Evolutionary conservation across 306 rosid genomes (phyloP).

Genomic region (Medicago lupulina): DNA sequence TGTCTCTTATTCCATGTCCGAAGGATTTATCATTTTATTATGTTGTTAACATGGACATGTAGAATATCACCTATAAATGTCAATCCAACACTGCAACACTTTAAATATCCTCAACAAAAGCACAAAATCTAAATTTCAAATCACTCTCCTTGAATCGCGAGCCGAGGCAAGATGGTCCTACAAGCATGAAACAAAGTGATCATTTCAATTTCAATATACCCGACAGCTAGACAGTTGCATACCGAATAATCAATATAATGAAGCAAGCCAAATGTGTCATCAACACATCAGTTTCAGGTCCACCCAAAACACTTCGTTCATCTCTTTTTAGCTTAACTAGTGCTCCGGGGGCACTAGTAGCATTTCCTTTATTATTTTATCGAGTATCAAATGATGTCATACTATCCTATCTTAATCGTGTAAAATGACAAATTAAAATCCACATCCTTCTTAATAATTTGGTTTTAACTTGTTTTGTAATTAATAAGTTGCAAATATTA

Average conservation of each 20-base stretch:
- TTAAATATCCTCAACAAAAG: conserved; percentile 37
- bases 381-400: not conserved
- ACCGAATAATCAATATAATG: not conserved
- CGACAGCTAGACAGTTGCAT: conserved; percentile 3
- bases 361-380: too few relatives aligned
- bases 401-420: not conserved
- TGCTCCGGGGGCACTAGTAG: too few relatives aligned
- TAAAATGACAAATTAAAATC: not conserved
- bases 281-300: conserved; percentile 10
- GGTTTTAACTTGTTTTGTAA: not conserved
- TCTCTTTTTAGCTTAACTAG: not conserved
- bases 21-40: conserved; percentile 41
- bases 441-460: not conserved
- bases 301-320: not conserved
- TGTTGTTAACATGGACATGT: conserved; percentile 43
- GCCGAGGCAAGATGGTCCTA: conserved; percentile 88
- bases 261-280: not conserved
- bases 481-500: conserved; percentile 21
- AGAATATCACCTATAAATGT: conserved; percentile 36
- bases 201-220: conserved; percentile 40
- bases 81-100: conserved; percentile 36
- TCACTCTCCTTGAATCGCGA: conserved; percentile 84
- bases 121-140: conserved; percentile 46
- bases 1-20: conserved; percentile 43
- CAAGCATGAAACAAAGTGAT: conserved; percentile 46